These are phyloP conservation scores for Nissolia schottii DNA, from an alignment of 306 rosid genomes.

Conservation along the genomic window DNA sequence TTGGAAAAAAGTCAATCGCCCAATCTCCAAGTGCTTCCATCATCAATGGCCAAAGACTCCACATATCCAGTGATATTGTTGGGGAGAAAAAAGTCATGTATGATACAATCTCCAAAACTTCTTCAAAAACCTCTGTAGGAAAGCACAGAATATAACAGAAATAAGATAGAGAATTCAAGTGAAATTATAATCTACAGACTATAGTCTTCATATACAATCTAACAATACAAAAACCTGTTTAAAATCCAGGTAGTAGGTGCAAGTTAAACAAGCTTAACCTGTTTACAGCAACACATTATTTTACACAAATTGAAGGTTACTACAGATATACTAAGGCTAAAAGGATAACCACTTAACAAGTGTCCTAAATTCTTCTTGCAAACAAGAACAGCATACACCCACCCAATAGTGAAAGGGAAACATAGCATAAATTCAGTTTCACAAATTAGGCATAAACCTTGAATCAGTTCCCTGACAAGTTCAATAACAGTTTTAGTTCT, in stretches of 20 bases:
- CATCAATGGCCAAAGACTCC: conserved; percentile 99
- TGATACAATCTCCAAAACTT: conserved; percentile 93
- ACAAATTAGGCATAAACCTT: not conserved
- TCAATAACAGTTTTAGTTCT: too few species aligned
- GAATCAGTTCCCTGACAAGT: too few species aligned
- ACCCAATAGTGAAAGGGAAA: not conserved
- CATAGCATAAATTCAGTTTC: not conserved
- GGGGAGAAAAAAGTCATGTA: conserved; percentile 97
- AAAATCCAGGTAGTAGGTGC: not conserved
- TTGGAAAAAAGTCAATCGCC: conserved; percentile 93
- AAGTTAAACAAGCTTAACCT: not conserved
- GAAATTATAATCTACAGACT: not conserved
- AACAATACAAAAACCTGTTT: not conserved
- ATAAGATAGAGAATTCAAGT: not conserved
- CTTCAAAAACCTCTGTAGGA: conserved; percentile 94
- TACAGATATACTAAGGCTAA: not conserved
- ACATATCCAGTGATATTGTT: conserved; percentile 86
- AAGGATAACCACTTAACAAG: too few species aligned
- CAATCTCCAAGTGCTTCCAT: conserved; percentile 87
- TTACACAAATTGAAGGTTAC: not conserved
- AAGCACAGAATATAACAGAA: not conserved
- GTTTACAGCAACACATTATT: not conserved
- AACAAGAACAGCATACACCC: not conserved
- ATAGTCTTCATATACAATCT: not conserved
- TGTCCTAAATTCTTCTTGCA: not conserved